A percentile compares a stretch with the other conserved stretches of the same genome.
These are phyloP conservation scores for Geosiphon pyriformis DNA, from an alignment of 192 early-diverging fungal species.

Conservation along the genomic window DNA sequence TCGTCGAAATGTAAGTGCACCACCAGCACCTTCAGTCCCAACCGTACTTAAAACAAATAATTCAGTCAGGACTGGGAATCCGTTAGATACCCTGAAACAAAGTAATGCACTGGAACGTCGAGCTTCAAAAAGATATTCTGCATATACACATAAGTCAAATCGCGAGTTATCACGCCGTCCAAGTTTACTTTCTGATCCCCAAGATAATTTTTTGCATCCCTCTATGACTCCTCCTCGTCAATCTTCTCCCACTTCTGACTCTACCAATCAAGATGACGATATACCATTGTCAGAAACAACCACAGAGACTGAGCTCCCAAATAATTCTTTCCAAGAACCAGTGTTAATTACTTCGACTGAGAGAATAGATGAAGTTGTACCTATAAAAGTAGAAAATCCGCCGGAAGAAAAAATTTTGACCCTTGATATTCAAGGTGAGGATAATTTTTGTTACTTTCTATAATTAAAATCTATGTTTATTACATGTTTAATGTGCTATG, in stretches of 20 bases:
- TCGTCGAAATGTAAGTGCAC: constrained; percentile 8
- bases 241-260: neutral
- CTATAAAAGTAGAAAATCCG: neutral
- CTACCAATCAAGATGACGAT: neutral
- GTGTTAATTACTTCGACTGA: neutral
- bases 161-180: neutral
- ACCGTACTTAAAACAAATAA: neutral
- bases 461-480: neutral
- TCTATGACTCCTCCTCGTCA: neutral
- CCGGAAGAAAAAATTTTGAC: neutral
- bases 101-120: constrained; percentile 15
- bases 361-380: neutral
- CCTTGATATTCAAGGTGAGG: constrained; percentile 8
- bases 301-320: neutral
- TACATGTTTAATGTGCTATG: neutral
- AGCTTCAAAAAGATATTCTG: constrained; percentile 20
- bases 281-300: neutral
- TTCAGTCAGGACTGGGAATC: neutral
- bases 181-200: neutral
- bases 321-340: neutral
- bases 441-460: neutral
- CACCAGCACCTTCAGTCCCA: neutral
- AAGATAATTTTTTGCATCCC: neutral
- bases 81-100: constrained; percentile 18
- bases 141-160: neutral